Evolutionary conservation across 2,329 filamentous ascomycete genomes (phyloP), one percentile per base, ranked within the genome.

Genomic region (Colletotrichum ledebouriae): DNA sequence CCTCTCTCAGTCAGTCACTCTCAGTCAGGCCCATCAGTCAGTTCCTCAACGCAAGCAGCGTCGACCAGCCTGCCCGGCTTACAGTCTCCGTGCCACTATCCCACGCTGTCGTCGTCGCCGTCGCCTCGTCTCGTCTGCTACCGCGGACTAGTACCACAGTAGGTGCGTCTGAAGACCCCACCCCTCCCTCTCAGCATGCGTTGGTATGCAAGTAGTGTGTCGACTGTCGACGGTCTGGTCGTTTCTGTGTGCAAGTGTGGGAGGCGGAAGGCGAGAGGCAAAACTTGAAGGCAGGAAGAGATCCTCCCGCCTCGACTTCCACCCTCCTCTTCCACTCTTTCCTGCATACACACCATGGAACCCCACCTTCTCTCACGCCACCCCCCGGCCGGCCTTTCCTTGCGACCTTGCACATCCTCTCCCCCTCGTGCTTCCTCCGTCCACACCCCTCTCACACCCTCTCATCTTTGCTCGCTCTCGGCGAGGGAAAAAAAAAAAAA

Each of bases 1-100:
- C 49, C 12, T 62, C 29, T 22, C 22, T 22, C 17, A 37, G 13
- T 55, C 17, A 37, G 22, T 41, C 49, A 34, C 12, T 62, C 29
- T 13, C 15, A 52, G 29, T 61, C 39, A 25, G 37, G 17, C 17
- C 17, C 17, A 20, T 20, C 11, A 46, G 47, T 53, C 46, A 15
- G 57, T 55, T 63, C 46, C 64, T 64, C 64, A 67, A 67, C 64
- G 64, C 64, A 67, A 67, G 33, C 59, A 67, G 64, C 64, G 44
- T 13, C 29, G 59, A 50, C 52, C 22, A 67, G 59, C 52, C 59
- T 25, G 53, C 25, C 46, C 59, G 52, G 64, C 60, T 63, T 67
- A 59, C 64, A 59, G 59, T 67, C 64, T 67, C 64, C 64, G 64
- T 67, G 64, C 64, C 52, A 63, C 64, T 46, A 67, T 67, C 59